Percentiles rank a stretch among this genome's conserved stretches.
These are phyloP conservation scores for Sporothrix dimorphospora DNA, from an alignment of 2,329 filamentous ascomycete genomes.

Conservation along the genomic window DNA sequence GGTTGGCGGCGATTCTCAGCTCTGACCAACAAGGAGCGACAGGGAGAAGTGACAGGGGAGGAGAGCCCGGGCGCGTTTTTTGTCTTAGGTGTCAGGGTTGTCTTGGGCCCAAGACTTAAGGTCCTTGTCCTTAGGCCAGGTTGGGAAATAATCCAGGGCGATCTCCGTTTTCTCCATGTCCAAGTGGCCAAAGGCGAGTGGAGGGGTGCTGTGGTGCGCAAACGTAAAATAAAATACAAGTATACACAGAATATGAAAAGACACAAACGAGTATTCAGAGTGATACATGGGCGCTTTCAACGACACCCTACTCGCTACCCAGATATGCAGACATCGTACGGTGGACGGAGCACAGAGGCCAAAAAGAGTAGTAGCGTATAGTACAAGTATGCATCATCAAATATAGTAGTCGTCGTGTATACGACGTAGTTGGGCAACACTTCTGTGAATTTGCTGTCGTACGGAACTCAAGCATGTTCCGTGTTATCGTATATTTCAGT, in stretches of 20 bases:
- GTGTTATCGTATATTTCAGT: too few relatives aligned
- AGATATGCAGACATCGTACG: background rate
- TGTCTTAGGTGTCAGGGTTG: background rate
- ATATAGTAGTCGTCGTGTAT: background rate
- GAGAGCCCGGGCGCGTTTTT: background rate
- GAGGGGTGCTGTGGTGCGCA: too few relatives aligned
- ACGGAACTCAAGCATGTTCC: background rate
- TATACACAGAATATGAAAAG: background rate
- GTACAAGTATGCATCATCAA: background rate
- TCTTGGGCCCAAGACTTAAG: slow-evolving; percentile 9
- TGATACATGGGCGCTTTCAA: background rate
- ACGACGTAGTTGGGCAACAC: background rate
- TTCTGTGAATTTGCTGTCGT: background rate
- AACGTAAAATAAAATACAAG: too few relatives aligned
- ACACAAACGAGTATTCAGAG: background rate
- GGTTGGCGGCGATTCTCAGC: slow-evolving; percentile 18
- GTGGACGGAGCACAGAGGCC: background rate
- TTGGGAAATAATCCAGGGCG: background rate
- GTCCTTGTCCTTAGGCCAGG: background rate
- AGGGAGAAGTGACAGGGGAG: background rate
- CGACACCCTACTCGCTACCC: background rate
- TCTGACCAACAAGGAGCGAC: slow-evolving; percentile 12
- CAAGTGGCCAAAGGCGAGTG: background rate
- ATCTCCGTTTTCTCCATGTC: slow-evolving; percentile 2
- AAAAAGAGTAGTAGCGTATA: background rate